Evolutionary conservation across 768 basidiomycete species (phyloP), one percentile per base, ranked within the genome.

Genomic region (Phaeotremella skinneri): DNA sequence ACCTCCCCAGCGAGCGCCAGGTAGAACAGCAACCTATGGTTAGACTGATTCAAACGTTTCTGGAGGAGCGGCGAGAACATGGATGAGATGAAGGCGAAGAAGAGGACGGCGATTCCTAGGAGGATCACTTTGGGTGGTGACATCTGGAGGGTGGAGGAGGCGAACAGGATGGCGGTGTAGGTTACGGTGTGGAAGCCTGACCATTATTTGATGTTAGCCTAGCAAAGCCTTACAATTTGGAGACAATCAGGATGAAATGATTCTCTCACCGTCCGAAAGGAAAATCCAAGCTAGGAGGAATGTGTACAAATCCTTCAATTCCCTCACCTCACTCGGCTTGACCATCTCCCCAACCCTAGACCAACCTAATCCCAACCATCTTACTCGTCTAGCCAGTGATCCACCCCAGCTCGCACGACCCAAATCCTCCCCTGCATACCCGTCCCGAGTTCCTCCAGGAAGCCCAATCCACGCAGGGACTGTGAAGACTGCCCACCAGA

Each of bases 221-320:
- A 7, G 20, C 21, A 13, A 45, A 14, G 13, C 6, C 13, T 9
- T 45, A 7, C 23, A 23, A 7, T 45, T 45, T 21, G 23, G 21
- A 45, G 11, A 45, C 20, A 45, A 39, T 43, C 37, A n/a, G 37
- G 25, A 32, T 2, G 16, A 6, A n/a, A n/a, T n/a, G n/a, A 4
- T 9, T 2, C 29, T 76, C 83, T 43, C 52, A 89, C 91, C 90
- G 68, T 98, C 93, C 0, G 89, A 90, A 23, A 98, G 83, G 13
- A 98, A 81, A 74, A 96, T 93, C 92, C 93, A 97, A 0, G 94
- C 91, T 4, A 86, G 83, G 42, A 97, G 85, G 68, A 90, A 97
- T 64, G 83, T 83, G 80, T 93, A 98, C 0, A 92, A 91, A 69
- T 91, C 87, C 29, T 83, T 82, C 16, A 97, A 80, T 52, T 83